phyloP scores from a whole-genome alignment of 768 basidiomycete species.

The Rossbeevera mucosa region DNA sequence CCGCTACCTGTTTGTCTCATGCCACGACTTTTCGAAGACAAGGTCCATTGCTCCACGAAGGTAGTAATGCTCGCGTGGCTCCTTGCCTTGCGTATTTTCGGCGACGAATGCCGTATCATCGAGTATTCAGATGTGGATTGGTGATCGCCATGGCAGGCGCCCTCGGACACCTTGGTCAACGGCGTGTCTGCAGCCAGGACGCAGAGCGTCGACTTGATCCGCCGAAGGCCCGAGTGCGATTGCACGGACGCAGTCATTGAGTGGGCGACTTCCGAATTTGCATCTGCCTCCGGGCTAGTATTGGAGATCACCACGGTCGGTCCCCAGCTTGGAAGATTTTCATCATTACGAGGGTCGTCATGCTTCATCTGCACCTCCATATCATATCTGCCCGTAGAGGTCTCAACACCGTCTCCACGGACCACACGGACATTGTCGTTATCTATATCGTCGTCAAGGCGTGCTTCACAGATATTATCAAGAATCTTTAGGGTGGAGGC shows the following conservation, averaged over 20 bases:
- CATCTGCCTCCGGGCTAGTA: background rate
- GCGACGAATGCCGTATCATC: conserved; percentile 40
- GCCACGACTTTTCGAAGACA: conserved; percentile 55
- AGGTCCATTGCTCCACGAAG: conserved; percentile 56
- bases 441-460: conserved; percentile 66
- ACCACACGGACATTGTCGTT: conserved; percentile 64
- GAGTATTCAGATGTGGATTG: conserved; percentile 20
- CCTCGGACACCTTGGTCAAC: conserved; percentile 10
- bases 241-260: conserved; percentile 10
- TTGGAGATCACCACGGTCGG: conserved; percentile 11
- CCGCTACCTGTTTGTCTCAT: conserved; percentile 35
- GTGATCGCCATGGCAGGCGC: background rate
- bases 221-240: conserved; percentile 20
- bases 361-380: conserved; percentile 36
- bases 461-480: conserved; percentile 50
- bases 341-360: conserved; percentile 26
- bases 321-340: conserved; percentile 54
- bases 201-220: conserved; percentile 31
- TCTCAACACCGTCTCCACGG: conserved; percentile 67
- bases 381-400: conserved; percentile 36
- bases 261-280: conserved; percentile 3
- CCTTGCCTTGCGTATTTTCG: conserved; percentile 42
- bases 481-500: conserved; percentile 48
- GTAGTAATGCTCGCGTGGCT: conserved; percentile 58
- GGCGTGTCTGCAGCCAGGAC: conserved; percentile 20